These are phyloP conservation scores for Aspergillus fructus DNA, from an alignment of 2,329 filamentous ascomycete species.

Conservation along the genomic window DNA sequence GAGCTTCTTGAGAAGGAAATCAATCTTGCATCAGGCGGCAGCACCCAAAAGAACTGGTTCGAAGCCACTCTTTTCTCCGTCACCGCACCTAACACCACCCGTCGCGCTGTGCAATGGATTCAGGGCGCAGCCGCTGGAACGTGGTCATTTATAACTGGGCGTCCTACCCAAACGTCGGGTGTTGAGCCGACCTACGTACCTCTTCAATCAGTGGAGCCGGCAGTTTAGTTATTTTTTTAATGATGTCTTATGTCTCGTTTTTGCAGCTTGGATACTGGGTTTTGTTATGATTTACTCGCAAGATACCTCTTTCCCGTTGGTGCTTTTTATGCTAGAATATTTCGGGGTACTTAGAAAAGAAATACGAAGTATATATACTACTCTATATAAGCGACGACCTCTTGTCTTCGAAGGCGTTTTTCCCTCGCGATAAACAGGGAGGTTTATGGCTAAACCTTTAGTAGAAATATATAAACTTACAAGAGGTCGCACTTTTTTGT, in stretches of 20 bases:
- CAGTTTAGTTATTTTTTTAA: constrained; percentile 20
- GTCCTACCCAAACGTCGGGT: constrained; percentile 25
- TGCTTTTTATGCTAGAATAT: background rate
- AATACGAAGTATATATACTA: background rate
- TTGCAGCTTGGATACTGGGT: background rate
- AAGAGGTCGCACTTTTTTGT: too few species aligned
- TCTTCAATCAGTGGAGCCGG: constrained; percentile 44
- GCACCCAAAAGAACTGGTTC: constrained; percentile 31
- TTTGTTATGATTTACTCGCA: constrained; percentile 2
- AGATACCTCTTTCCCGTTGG: constrained; percentile 12
- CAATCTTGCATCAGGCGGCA: constrained; percentile 20
- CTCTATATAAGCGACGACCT: too few species aligned
- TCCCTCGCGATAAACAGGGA: too few species aligned
- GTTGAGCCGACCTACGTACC: constrained; percentile 44
- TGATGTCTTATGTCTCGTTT: constrained; percentile 7
- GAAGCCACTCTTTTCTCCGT: constrained; percentile 25
- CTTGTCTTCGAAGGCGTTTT: too few species aligned
- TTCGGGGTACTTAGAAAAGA: background rate
- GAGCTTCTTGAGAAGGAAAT: constrained; percentile 61
- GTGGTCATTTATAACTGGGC: constrained; percentile 32
- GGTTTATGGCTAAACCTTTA: too few species aligned
- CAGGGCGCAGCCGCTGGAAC: constrained; percentile 19
- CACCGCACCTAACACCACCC: constrained; percentile 13
- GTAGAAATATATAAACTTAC: too few species aligned
- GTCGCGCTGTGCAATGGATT: constrained; percentile 20